Percentiles rank a stretch among this genome's conserved stretches.
These are phyloP conservation scores for Circinella umbellata DNA, from an alignment of 371 early-diverging fungal genomes.

Conservation along the genomic window DNA sequence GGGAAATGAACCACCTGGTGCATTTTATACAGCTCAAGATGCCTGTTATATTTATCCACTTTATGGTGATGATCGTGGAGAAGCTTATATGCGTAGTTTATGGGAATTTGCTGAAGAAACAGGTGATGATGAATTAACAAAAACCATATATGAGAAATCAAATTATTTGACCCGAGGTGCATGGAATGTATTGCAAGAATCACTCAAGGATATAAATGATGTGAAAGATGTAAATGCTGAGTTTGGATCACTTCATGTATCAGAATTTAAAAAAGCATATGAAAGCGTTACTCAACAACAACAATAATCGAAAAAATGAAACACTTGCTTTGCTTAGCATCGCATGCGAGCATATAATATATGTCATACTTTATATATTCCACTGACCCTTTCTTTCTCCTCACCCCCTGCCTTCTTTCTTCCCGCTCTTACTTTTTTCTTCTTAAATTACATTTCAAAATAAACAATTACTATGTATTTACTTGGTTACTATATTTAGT, in stretches of 20 bases:
- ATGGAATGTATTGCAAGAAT: constrained; percentile 25
- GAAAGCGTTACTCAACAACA: constrained; percentile 1
- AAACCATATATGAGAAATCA: constrained; percentile 25
- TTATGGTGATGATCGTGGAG: constrained; percentile 66
- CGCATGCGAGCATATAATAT: too few relatives aligned
- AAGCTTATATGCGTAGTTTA: constrained; percentile 68
- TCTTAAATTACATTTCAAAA: too few relatives aligned
- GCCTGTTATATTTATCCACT: constrained; percentile 58
- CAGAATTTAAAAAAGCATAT: constrained; percentile 14
- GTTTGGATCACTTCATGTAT: constrained; percentile 27
- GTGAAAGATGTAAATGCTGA: constrained; percentile 28
- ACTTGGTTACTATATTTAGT: too few relatives aligned
- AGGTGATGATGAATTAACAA: constrained; percentile 24
- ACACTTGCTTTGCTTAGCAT: background rate
- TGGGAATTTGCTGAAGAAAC: constrained; percentile 56
- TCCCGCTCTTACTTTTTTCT: too few relatives aligned
- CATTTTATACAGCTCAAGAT: constrained; percentile 50
- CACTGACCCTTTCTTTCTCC: too few relatives aligned
- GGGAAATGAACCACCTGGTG: constrained; percentile 54
- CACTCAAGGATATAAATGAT: constrained; percentile 15
- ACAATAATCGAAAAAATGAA: background rate
- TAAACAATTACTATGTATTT: too few relatives aligned
- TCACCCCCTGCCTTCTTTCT: background rate
- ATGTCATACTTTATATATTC: too few relatives aligned
- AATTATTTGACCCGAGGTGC: constrained; percentile 37